Percentiles rank a stretch among this genome's conserved stretches.
Evolutionary conservation across 140 eudicot genomes (phyloP).

Genomic region (Bidens hawaiensis): DNA sequence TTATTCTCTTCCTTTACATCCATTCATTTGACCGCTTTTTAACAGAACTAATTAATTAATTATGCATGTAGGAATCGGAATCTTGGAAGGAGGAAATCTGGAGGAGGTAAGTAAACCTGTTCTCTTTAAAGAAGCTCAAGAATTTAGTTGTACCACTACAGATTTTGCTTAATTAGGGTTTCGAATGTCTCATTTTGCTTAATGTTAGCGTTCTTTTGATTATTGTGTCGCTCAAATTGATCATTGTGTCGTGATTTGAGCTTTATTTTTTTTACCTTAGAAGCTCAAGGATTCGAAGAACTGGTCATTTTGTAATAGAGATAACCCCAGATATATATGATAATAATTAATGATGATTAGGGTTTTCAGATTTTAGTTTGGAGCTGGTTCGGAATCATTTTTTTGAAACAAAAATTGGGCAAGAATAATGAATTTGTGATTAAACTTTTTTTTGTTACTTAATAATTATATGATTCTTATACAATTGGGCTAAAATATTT

Average conservation of each 20-base stretch:
- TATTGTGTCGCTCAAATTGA: background rate
- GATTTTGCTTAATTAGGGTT: background rate
- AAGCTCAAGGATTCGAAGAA: background rate
- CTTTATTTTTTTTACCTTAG: background rate
- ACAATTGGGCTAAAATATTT: too few relatives aligned
- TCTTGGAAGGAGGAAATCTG: conserved; percentile 74
- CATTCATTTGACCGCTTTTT: conserved; percentile 6
- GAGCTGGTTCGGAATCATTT: too few relatives aligned
- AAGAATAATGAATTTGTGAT: too few relatives aligned
- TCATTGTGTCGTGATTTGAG: background rate
- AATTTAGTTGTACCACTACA: background rate
- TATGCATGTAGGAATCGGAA: conserved; percentile 43
- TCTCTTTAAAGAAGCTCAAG: background rate
- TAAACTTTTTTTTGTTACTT: too few relatives aligned
- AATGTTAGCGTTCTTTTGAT: too few relatives aligned
- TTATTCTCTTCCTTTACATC: background rate
- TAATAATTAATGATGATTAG: too few relatives aligned
- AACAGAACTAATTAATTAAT: background rate
- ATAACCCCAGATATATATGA: too few relatives aligned
- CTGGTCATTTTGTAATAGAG: too few relatives aligned
- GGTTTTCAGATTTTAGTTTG: too few relatives aligned
- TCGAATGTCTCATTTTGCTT: background rate
- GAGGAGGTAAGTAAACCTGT: conserved; percentile 63
- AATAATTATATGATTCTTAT: too few relatives aligned
- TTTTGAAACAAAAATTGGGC: too few relatives aligned